These are phyloP conservation scores for Harringtonia lauricola DNA, from an alignment of 2,329 filamentous ascomycete species.

Conservation along the genomic window DNA sequence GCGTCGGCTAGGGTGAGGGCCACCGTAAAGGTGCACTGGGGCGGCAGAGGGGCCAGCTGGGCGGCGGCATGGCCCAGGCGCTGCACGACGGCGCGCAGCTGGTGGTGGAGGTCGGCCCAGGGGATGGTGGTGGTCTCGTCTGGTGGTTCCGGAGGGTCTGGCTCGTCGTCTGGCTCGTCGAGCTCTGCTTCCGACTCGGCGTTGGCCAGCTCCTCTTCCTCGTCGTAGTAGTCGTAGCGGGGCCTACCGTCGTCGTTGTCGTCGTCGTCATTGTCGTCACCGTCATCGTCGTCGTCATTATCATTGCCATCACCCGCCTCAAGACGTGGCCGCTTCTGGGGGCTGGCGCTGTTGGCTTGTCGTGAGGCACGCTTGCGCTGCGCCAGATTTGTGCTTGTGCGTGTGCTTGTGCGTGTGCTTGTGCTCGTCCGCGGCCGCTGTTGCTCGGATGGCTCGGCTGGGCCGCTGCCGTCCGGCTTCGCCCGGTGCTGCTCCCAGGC, in stretches of 20 bases:
- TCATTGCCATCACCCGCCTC: slow-evolving; percentile 1
- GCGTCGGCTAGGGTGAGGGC: slow-evolving; percentile 60
- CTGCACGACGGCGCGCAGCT: slow-evolving; percentile 56
- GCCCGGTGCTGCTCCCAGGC: slow-evolving; percentile 13
- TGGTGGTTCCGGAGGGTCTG: neutral
- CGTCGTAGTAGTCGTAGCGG: slow-evolving; percentile 1
- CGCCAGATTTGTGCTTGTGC: no score
- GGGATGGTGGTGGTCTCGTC: slow-evolving; percentile 22
- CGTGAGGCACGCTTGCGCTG: no score
- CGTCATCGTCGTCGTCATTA: slow-evolving; percentile 1
- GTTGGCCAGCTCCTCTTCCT: slow-evolving; percentile 12
- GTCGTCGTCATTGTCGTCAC: neutral
- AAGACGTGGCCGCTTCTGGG: slow-evolving; percentile 4
- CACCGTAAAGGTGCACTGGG: slow-evolving; percentile 63
- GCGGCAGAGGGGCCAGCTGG: slow-evolving; percentile 44
- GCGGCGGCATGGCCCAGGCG: slow-evolving; percentile 50
- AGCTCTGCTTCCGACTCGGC: slow-evolving; percentile 5
- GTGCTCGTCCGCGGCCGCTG: no score
- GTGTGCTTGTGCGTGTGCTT: no score
- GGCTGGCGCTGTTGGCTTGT: neutral
- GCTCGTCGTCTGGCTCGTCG: no score
- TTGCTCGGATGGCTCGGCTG: no score
- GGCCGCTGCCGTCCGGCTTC: no score
- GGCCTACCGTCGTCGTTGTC: neutral
- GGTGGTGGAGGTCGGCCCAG: slow-evolving; percentile 57